Percentiles rank a stretch among this genome's conserved stretches.
Conservation (phyloP, 2,329 filamentous ascomycete genomes). For the Fusarium neocosmosporiellum region DNA sequence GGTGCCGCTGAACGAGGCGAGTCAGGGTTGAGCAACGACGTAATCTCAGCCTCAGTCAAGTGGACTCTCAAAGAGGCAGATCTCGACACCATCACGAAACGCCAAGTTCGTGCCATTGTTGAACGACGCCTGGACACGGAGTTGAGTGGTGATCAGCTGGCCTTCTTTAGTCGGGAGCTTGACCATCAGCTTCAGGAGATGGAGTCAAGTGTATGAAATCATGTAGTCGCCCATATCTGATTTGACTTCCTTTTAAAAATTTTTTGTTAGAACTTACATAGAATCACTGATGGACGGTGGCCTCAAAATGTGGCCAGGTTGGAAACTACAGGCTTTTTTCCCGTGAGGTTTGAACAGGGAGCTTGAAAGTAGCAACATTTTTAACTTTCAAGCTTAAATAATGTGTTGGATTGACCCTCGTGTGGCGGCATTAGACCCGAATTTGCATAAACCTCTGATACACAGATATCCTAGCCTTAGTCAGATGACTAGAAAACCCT, state of each 20-base stretch:
- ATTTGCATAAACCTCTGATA: no score
- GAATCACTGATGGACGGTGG: neutral
- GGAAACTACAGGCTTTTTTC: neutral
- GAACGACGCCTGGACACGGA: conserved; percentile 95
- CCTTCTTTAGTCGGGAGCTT: conserved; percentile 92
- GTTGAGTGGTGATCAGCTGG: conserved; percentile 83
- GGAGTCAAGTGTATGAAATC: conserved; percentile 46
- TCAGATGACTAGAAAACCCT: no score
- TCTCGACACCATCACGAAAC: conserved; percentile 96
- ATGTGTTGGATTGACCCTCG: no score
- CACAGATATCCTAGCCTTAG: no score
- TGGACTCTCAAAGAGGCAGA: conserved; percentile 87
- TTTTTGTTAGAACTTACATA: neutral
- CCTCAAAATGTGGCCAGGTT: neutral
- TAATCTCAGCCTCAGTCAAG: conserved; percentile 89
- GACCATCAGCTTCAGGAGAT: conserved; percentile 94
- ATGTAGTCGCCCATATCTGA: neutral
- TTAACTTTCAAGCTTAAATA: neutral
- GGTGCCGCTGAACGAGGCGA: conserved; percentile 71
- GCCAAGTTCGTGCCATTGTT: conserved; percentile 90
- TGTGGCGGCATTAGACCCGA: no score
- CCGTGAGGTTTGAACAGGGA: neutral
- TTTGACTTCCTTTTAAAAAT: neutral
- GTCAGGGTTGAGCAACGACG: conserved; percentile 78
- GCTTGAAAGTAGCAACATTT: neutral